phyloP scores from a whole-genome alignment of 2,329 filamentous ascomycete species.

The Paecilomyces niveus region DNA sequence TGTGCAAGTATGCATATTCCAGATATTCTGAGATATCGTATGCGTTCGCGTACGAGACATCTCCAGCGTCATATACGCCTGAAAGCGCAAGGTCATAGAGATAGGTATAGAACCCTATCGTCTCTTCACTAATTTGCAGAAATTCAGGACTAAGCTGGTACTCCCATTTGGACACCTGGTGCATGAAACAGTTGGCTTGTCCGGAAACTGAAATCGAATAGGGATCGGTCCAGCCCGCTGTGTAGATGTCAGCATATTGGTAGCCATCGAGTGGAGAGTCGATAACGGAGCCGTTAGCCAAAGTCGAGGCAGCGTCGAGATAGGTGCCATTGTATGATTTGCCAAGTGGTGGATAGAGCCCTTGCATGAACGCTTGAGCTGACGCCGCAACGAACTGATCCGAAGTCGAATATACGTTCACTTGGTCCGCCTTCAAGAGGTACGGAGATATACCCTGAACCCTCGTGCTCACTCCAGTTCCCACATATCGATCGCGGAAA shows the following conservation, averaged over 20 bases:
- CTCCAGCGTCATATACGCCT: conserved; percentile 29
- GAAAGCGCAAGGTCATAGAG: conserved; percentile 39
- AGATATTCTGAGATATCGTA: conserved; percentile 51
- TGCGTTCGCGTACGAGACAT: conserved; percentile 46
- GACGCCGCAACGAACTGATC: conserved; percentile 44
- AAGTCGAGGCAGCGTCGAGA: conserved; percentile 28
- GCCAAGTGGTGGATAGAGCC: conserved; percentile 49
- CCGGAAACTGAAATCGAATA: conserved; percentile 46
- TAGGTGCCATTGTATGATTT: conserved; percentile 25
- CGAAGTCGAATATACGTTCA: conserved; percentile 42
- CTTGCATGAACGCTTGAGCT: conserved; percentile 56
- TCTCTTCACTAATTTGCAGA: conserved; percentile 27
- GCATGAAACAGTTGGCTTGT: conserved; percentile 36
- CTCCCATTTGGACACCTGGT: conserved; percentile 26
- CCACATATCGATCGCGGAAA: conserved; percentile 49
- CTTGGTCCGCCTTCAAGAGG: conserved; percentile 38
- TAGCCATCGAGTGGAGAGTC: conserved; percentile 49
- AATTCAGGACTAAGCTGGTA: conserved; percentile 40
- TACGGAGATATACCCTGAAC: conserved; percentile 41
- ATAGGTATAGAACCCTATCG: conserved; percentile 39
- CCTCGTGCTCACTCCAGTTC: conserved; percentile 21
- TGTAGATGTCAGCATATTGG: conserved; percentile 49
- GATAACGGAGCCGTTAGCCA: conserved; percentile 43
- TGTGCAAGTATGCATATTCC: conserved; percentile 48
- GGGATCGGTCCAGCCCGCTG: conserved; percentile 39